Evolutionary conservation across 1,284 basidiomycete genomes (phyloP), one percentile per base, ranked within the genome.

Genomic region (Pseudozyma pruni): DNA sequence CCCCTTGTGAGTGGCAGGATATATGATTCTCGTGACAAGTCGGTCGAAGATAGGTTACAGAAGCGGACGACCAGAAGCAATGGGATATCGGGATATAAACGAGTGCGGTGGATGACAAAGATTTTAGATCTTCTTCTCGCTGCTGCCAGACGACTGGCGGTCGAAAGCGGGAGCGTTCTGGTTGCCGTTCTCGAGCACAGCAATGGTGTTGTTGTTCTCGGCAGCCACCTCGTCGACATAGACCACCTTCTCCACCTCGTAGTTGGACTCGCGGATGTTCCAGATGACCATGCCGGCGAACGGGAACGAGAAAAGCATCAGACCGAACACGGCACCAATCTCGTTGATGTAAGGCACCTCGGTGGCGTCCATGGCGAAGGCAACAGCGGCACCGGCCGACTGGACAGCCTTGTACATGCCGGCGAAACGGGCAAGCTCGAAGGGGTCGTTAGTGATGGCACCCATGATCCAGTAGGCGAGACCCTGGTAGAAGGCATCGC

Each of bases 361-460:
- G 11, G 50, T 56, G 13, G 61, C 61, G 42, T 78, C 75, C 46
- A 76, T 45, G 17, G 51, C 71, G 40, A 66, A 78, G 19, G 71
- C 75, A 14, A 41, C 58, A 16, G 70, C 71, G 19, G 62, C 60
- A 31, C 75, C 75, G 8, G 72, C 71, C 8, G 72, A 74, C 57
- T 78, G 75, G 6, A 78, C 51, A 22, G 57, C 64, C 42, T 74
- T 74, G 62, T 72, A 72, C 46, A 74, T 55, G 16, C 75, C 75
- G 3, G 75, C 72, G 20, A 67, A 58, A 11, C 57, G 59, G 14
- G 75, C 75, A 13, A 78, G 68, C 51, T 75, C 72, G 43, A 66
- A 66, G 37, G 75, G 56, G 52, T 78, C 73, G 64, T 78, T 76
- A 38, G 74, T 69, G 48, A 76, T 57, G 25, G 72, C 60, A 13